Evolutionary conservation across 306 rosid genomes (phyloP).

Genomic region (Biancaea sappan): DNA sequence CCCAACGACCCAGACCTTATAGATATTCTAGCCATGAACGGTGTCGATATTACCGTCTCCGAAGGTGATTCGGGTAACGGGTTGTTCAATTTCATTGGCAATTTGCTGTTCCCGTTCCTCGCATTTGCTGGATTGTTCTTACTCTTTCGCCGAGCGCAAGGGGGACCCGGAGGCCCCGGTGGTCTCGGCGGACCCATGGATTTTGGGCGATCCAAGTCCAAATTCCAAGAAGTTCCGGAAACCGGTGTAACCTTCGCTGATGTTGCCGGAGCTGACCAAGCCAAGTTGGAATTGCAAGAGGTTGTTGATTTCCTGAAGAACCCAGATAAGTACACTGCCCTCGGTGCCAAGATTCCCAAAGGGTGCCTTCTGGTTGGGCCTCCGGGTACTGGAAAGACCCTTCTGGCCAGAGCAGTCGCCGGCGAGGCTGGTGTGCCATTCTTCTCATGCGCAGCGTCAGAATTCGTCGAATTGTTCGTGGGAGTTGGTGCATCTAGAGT

Average conservation of each 20-base stretch:
- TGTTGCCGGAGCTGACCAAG: slow-evolving; percentile 98
- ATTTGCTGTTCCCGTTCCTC: slow-evolving; percentile 74
- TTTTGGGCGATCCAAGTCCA: slow-evolving; percentile 88
- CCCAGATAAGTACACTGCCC: slow-evolving; percentile 94
- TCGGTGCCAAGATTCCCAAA: slow-evolving; percentile 96
- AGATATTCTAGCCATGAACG: slow-evolving; percentile 93
- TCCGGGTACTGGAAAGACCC: slow-evolving; percentile 96
- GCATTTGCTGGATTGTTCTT: slow-evolving; percentile 93
- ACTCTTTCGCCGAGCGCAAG: slow-evolving; percentile 82
- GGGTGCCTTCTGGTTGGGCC: slow-evolving; percentile 98
- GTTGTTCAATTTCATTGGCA: slow-evolving; percentile 72
- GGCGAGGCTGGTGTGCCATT: slow-evolving; percentile 97
- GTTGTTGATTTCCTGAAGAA: slow-evolving; percentile 97
- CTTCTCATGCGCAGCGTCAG: slow-evolving; percentile 97
- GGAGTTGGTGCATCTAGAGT: slow-evolving; percentile 99
- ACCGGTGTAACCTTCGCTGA: slow-evolving; percentile 88
- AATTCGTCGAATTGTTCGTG: slow-evolving; percentile 89
- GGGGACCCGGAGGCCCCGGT: slow-evolving; percentile 91
- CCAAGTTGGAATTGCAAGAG: slow-evolving; percentile 85
- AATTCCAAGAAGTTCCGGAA: slow-evolving; percentile 93
- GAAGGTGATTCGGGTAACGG: slow-evolving; percentile 87
- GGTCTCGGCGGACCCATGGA: slow-evolving; percentile 99
- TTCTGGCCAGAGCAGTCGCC: slow-evolving; percentile 87
- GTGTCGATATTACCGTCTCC: slow-evolving; percentile 88
- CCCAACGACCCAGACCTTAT: slow-evolving; percentile 98